These are phyloP conservation scores for Kluyveromyces dobzhanskii DNA, from an alignment of 805 yeast species.

Conservation along the genomic window DNA sequence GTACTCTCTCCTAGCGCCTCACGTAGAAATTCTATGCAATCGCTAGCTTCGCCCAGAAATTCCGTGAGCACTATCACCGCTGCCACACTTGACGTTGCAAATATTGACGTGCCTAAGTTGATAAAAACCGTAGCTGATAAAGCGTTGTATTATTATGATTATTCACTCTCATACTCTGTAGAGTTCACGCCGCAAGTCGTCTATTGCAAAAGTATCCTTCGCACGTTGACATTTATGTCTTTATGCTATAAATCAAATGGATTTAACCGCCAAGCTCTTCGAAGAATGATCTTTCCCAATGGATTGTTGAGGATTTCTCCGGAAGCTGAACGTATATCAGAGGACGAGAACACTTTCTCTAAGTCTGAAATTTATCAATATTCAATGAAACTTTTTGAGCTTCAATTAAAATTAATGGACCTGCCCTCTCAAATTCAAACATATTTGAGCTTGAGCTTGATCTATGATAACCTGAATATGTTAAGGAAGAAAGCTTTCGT, in stretches of 20 bases:
- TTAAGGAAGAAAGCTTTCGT: slow-evolving; percentile 62
- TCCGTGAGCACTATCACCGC: slow-evolving; percentile 29
- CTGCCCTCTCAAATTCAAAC: slow-evolving; percentile 50
- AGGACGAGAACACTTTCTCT: slow-evolving; percentile 15
- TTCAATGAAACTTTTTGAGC: slow-evolving; percentile 39
- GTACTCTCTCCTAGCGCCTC: slow-evolving; percentile 3
- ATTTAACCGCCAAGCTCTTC: slow-evolving; percentile 34
- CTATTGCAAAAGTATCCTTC: slow-evolving; percentile 59
- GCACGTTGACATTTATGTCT: slow-evolving; percentile 56
- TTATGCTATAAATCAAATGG: slow-evolving; percentile 42
- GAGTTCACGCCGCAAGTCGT: slow-evolving; percentile 80
- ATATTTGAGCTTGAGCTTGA: slow-evolving; percentile 54
- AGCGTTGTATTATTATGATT: slow-evolving; percentile 36
- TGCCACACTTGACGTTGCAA: slow-evolving; percentile 14
- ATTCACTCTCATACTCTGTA: slow-evolving; percentile 48
- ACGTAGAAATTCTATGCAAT: slow-evolving; percentile 24
- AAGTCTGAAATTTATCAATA: slow-evolving; percentile 39
- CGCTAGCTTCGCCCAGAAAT: slow-evolving; percentile 40
- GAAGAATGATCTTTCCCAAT: slow-evolving; percentile 37
- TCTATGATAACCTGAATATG: slow-evolving; percentile 55
- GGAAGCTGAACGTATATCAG: not conserved
- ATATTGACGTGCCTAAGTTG: slow-evolving; percentile 29
- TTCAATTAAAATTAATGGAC: slow-evolving; percentile 38
- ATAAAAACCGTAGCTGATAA: slow-evolving; percentile 33
- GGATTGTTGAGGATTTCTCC: slow-evolving; percentile 19